Evolutionary conservation across 257 asterid species (phyloP).

Genomic region (Capsicum rhomboideum): DNA sequence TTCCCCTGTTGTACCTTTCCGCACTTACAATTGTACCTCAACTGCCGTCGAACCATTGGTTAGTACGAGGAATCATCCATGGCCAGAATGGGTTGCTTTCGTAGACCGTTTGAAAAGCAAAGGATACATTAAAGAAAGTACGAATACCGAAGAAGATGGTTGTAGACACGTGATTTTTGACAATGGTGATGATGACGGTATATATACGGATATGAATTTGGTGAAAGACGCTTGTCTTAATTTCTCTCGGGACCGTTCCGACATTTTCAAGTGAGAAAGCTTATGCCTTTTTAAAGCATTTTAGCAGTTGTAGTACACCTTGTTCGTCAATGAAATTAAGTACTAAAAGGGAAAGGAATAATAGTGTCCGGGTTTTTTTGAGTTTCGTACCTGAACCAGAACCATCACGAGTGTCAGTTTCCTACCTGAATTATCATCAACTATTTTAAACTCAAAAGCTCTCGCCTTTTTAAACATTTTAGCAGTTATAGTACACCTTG

Average conservation of each 20-base stretch:
- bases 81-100: conserved; percentile 93
- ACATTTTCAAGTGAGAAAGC: conserved; percentile 60
- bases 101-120: conserved; percentile 59
- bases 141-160: conserved; percentile 1
- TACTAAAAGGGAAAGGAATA: neutral
- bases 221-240: conserved; percentile 64
- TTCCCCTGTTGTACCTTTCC: conserved; percentile 22
- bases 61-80: conserved; percentile 44
- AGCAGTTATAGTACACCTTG: neutral
- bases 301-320: neutral
- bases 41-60: conserved; percentile 6
- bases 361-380: neutral
- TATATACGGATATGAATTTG: conserved; percentile 42
- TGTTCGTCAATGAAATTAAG: neutral
- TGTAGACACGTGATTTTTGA: too few relatives aligned
- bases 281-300: neutral
- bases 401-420: too few relatives aligned
- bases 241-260: conserved; percentile 81
- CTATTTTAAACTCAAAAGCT: too few relatives aligned
- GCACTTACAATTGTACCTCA: conserved; percentile 40
- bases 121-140: conserved; percentile 41
- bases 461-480: neutral
- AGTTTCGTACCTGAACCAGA: too few relatives aligned
- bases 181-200: conserved; percentile 5
- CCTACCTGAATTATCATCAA: too few relatives aligned